Evolutionary conservation across 441 rosid species (phyloP), one percentile per base, ranked within the genome.

Genomic region (Populus hybrid): DNA sequence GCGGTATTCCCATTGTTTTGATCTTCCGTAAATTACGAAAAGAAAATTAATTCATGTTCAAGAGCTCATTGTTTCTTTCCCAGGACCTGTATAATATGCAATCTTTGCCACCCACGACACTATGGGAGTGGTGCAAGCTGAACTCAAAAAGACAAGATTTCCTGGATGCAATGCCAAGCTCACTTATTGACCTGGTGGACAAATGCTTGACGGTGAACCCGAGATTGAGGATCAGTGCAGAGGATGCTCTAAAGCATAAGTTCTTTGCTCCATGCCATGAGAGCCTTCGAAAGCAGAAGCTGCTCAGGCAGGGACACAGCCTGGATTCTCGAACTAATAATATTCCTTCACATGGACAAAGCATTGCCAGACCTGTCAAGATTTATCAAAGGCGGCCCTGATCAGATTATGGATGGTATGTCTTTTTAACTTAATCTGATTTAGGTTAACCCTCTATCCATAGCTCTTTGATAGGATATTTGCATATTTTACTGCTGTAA

Each of bases 131-230:
- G 98, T 94, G 92, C 84, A 75, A 78, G 76, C 67, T 83, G 75
- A 91, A 84, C 87, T 88, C 94, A 21, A 97, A 87, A 87, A 90
- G 95, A 81, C 85, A 77, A 42, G 97, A 85, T 32, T 91, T 93
- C 87, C 85, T 90, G 21, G 79, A 85, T 50, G 79, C 28, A 76
- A 77, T 92, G 66, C 98, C 98, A 2, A 66, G 19, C 70, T 86
- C 97, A 24, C 90, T 97, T 5, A 79, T 93, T 65, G 94, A 94
- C 82, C 95, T 94, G 2, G 88, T 97, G 74, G 97, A 92, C 77
- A 93, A 89, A 76, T 97, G 99, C 87, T 79, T 97, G 84, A 86
- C 89, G 0, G 97, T 93, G 71, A 97, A 97, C 80, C 99, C 98
- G 10, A 88, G 98, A 77, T 70, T 68, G 75, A 90, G 98, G 79